Evolutionary conservation across 2,329 filamentous ascomycete genomes (phyloP), one percentile per base, ranked within the genome.

Genomic region (Clathrospora elynae): DNA sequence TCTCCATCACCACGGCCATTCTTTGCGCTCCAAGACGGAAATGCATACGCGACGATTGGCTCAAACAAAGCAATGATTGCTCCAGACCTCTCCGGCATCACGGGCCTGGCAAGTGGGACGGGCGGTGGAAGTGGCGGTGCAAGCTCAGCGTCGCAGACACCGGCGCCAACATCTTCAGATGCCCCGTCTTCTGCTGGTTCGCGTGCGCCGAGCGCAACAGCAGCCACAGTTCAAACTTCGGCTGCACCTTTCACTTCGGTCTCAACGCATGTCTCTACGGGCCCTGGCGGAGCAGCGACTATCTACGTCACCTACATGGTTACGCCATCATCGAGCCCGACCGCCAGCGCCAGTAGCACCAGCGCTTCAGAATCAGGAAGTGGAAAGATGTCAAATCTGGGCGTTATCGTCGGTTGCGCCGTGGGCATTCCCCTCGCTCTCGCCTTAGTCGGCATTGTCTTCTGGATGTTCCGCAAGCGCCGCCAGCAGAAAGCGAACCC

Each of bases 371-470:
- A 36, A 1, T 46, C 48, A n/a, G 32, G 37, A n/a, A 13, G 46
- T 5, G 32, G 49, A 12, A 47, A 52, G 20, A 41, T 22, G 5
- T 57, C 58, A n/a, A 64, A 67, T 11, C 36, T 63, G 11, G 52
- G 53, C 9, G 18, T 69, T 7, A 69, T 70, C 12, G 46, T 68
- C n/a, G 67, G 66, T 33, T 66, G 60, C 35, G 64, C 67, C 8
- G 66, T 70, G 25, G 66, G 66, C 11, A 66, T 70, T 34, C 67
- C 67, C 4, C 57, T 70, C 30, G 63, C 42, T 6, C 54, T 70
- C 20, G 60, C 59, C 5, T 39, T 70, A 3, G 6, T 61, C 26
- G 64, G 55, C 7, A 62, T 69, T 12, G 31, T 68, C 8, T 17
- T 61, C 39, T 70, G 62, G 61, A 55, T 67, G 20, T 29, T 66